These are phyloP conservation scores for Puccinia triticina DNA, from an alignment of 1,284 basidiomycete species.

Conservation along the genomic window DNA sequence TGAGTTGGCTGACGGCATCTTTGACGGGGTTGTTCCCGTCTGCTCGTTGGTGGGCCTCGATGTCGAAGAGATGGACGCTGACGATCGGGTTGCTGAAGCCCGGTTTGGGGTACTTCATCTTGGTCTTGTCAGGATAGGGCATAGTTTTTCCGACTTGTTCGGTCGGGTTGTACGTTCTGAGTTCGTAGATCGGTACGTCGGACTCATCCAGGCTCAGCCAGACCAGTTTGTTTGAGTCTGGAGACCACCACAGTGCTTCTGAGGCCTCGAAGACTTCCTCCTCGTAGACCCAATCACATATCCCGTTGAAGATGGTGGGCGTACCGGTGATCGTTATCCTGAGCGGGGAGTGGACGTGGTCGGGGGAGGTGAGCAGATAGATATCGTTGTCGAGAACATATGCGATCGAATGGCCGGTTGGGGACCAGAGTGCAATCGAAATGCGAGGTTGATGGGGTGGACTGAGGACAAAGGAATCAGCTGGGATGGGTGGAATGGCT, in stretches of 20 bases:
- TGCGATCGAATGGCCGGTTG: slow-evolving; percentile 76
- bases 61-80: slow-evolving; percentile 78
- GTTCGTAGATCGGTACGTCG: slow-evolving; percentile 78
- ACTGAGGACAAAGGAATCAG: neutral
- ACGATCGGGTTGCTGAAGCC: slow-evolving; percentile 88
- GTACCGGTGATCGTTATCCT: slow-evolving; percentile 81
- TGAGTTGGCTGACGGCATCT: slow-evolving; percentile 66
- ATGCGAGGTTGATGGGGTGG: slow-evolving; percentile 64
- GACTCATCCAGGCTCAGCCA: slow-evolving; percentile 88
- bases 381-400: slow-evolving; percentile 82
- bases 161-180: slow-evolving; percentile 83
- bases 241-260: slow-evolving; percentile 87
- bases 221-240: slow-evolving; percentile 76
- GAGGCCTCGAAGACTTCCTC: slow-evolving; percentile 70
- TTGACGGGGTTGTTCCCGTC: slow-evolving; percentile 55
- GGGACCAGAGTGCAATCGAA: slow-evolving; percentile 81
- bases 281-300: slow-evolving; percentile 74
- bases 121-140: slow-evolving; percentile 75
- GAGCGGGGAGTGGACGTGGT: slow-evolving; percentile 66
- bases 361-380: slow-evolving; percentile 71
- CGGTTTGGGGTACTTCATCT: slow-evolving; percentile 84
- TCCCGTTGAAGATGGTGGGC: slow-evolving; percentile 83
- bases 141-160: slow-evolving; percentile 69
- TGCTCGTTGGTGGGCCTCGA: slow-evolving; percentile 63
- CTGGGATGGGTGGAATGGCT: neutral